Evolutionary conservation across 208 protist species (phyloP).

Genomic region (Trypanosoma scelopori): DNA sequence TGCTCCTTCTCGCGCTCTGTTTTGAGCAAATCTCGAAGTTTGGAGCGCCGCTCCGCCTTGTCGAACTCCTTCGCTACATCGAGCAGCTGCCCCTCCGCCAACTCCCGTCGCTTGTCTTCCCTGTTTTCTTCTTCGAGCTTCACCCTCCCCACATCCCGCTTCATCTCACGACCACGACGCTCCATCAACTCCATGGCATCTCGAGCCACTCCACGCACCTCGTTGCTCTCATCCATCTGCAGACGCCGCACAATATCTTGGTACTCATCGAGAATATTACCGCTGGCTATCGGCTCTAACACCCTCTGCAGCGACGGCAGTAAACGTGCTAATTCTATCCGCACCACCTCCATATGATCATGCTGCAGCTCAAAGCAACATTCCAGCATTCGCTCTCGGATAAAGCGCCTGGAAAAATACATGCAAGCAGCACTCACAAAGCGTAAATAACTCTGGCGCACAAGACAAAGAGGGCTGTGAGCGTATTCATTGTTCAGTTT

Average conservation of each 20-base stretch:
- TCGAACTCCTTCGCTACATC: constrained; percentile 88
- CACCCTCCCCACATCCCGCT: constrained; percentile 10
- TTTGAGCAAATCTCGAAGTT: constrained; percentile 86
- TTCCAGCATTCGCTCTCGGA: constrained; percentile 83
- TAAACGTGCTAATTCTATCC: constrained; percentile 54
- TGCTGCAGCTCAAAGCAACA: constrained; percentile 76
- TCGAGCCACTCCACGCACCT: constrained; percentile 50
- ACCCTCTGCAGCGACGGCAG: constrained; percentile 49
- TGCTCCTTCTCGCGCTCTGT: constrained; percentile 74
- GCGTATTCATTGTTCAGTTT: constrained; percentile 86
- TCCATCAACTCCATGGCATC: constrained; percentile 40
- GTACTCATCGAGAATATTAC: constrained; percentile 69
- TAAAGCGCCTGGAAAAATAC: constrained; percentile 74
- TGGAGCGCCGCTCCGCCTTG: constrained; percentile 83
- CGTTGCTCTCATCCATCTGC: constrained; percentile 68
- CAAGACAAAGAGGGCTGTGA: constrained; percentile 58
- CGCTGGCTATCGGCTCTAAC: constrained; percentile 34
- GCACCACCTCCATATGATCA: constrained; percentile 73
- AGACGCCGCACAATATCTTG: constrained; percentile 71
- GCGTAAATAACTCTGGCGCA: constrained; percentile 66
- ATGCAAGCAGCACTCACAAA: constrained; percentile 57
- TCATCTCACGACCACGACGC: constrained; percentile 30
- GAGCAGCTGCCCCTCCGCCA: constrained; percentile 67
- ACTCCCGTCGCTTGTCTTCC: constrained; percentile 66
- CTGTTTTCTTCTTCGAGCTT: constrained; percentile 45